Evolutionary conservation across 176 grass and related monocot genomes (phyloP).

Genomic region (Alloteropsis semialata): DNA sequence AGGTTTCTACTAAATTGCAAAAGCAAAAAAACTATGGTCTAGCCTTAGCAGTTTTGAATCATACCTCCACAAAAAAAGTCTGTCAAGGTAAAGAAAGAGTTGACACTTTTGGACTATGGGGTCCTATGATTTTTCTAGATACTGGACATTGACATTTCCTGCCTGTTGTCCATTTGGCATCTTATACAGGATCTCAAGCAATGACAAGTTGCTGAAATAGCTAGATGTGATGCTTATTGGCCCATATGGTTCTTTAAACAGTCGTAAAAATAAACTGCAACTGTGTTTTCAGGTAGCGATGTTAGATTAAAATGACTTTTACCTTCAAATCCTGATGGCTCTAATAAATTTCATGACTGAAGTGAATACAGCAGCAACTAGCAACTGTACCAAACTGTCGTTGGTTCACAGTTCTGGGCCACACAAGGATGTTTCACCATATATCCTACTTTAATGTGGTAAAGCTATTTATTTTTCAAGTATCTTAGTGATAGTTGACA

Average conservation of each 20-base stretch:
- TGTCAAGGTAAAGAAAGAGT: not conserved
- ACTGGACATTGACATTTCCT: not conserved
- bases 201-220: not conserved
- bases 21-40: not conserved
- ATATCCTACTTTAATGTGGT: not conserved
- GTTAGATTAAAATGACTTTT: not conserved
- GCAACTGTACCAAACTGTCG: too few species aligned
- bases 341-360: not conserved
- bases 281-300: not conserved
- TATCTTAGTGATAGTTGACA: not conserved
- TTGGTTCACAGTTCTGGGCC: not conserved
- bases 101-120: not conserved
- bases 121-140: not conserved
- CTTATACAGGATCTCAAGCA: not conserved
- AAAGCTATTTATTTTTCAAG: not conserved
- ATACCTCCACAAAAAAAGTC: too few species aligned
- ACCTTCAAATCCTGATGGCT: not conserved
- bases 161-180: not conserved
- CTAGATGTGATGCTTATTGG: not conserved
- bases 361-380: not conserved
- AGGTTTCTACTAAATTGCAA: constrained; percentile 13
- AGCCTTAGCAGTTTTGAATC: not conserved
- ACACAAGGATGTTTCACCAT: not conserved
- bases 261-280: not conserved
- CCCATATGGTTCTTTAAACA: not conserved